Evolutionary conservation across 495 filamentous ascomycete species (phyloP).

Genomic region (Evernia prunastri): DNA sequence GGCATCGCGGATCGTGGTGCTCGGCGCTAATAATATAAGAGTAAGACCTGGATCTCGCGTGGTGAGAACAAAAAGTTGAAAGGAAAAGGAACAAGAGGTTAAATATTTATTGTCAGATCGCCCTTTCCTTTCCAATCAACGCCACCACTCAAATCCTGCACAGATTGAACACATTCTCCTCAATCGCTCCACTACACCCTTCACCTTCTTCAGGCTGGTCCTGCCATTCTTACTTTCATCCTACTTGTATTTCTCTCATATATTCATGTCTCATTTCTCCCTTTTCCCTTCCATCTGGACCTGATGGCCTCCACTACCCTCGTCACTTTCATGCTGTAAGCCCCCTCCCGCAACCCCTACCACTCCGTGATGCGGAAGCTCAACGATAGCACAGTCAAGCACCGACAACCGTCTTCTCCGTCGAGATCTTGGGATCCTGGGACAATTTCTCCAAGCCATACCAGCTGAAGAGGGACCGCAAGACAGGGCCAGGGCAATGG

Average conservation of each 20-base stretch:
- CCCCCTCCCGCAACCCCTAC: slow-evolving; percentile 24
- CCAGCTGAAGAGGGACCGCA: slow-evolving; percentile 68
- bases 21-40: no score
- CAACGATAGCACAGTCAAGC: slow-evolving; percentile 51
- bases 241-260: background rate
- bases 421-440: slow-evolving; percentile 85
- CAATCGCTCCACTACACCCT: background rate
- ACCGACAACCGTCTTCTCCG: slow-evolving; percentile 57
- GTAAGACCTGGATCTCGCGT: no score
- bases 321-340: slow-evolving; percentile 70
- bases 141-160: background rate
- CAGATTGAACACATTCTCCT: background rate
- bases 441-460: slow-evolving; percentile 79
- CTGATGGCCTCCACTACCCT: slow-evolving; percentile 66
- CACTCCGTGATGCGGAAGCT: background rate
- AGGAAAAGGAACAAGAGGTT: no score
- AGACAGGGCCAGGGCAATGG: slow-evolving; percentile 68
- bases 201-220: slow-evolving; percentile 7
- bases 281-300: slow-evolving; percentile 10
- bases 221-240: background rate
- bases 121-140: background rate
- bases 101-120: no score
- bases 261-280: background rate
- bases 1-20: background rate
- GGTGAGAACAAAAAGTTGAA: background rate